Percentiles rank a stretch among this genome's conserved stretches.
Conservation (phyloP, 1,284 basidiomycete species). For the Fomitiporia mediterranea region DNA sequence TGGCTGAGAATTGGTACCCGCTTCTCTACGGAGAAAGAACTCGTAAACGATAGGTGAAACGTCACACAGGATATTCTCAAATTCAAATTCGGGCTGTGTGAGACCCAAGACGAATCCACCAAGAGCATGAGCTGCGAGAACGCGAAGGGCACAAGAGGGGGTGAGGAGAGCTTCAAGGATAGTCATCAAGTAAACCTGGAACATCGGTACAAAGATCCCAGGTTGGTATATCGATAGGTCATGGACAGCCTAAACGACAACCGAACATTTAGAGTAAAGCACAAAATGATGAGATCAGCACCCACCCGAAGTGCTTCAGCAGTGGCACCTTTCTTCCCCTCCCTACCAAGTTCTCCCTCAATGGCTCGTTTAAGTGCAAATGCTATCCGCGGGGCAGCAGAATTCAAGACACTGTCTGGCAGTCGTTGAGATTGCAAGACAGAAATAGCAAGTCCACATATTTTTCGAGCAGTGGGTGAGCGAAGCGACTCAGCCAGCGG, state of each 20-base stretch:
- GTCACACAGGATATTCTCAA: conserved; percentile 1
- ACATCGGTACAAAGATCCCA: conserved; percentile 56
- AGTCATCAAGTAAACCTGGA: conserved; percentile 53
- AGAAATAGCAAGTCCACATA: conserved; percentile 69
- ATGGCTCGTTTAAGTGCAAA: conserved; percentile 70
- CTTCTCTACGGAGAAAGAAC: conserved; percentile 11
- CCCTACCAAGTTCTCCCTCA: conserved; percentile 76
- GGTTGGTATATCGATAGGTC: conserved; percentile 62
- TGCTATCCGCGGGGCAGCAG: conserved; percentile 58
- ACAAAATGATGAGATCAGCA: conserved; percentile 19
- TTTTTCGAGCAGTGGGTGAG: conserved; percentile 78
- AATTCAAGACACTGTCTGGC: conserved; percentile 51
- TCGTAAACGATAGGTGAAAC: conserved; percentile 14
- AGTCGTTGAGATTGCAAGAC: conserved; percentile 65
- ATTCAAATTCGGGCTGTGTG: conserved; percentile 16
- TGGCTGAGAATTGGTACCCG: conserved; percentile 30
- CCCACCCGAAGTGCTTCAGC: conserved; percentile 68
- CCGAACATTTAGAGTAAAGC: conserved; percentile 16
- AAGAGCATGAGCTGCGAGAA: conserved; percentile 68
- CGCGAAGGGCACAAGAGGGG: conserved; percentile 53
- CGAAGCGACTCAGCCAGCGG: conserved; percentile 62
- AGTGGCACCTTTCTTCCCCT: conserved; percentile 76
- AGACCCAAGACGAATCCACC: conserved; percentile 58
- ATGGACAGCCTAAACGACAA: conserved; percentile 53
- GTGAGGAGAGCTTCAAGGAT: conserved; percentile 60